Evolutionary conservation across 139 green algal genomes (phyloP).

Genomic region (Tetradesmus obliquus): DNA sequence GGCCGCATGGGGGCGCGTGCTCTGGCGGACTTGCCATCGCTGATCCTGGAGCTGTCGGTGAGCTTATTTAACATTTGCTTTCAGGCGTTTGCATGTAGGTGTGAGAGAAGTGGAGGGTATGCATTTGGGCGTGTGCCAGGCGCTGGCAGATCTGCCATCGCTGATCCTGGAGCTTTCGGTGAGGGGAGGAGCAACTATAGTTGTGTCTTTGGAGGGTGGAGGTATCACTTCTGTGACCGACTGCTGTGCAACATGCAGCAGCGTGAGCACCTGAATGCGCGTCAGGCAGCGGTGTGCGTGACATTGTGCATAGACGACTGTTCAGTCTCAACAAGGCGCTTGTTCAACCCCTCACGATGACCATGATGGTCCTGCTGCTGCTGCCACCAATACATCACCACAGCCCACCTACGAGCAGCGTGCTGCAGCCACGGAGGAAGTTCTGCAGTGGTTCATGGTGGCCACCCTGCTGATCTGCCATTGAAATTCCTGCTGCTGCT

Average conservation of each 20-base stretch:
- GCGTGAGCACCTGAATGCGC: too few relatives aligned
- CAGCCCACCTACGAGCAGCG: constrained; percentile 9
- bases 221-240: not conserved
- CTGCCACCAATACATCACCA: too few relatives aligned
- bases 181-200: not conserved
- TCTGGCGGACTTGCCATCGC: constrained; percentile 18
- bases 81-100: not conserved
- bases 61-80: not conserved
- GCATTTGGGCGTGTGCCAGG: too few relatives aligned
- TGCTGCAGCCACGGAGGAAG: constrained; percentile 53
- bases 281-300: too few relatives aligned
- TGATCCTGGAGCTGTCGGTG: constrained; percentile 49
- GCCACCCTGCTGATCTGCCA: constrained; percentile 64
- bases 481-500: not conserved
- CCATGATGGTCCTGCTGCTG: too few relatives aligned
- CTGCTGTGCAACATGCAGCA: too few relatives aligned
- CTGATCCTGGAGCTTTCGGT: constrained; percentile 48
- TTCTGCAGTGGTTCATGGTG: constrained; percentile 85
- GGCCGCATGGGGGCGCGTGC: not conserved
- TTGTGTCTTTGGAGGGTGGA: too few relatives aligned
- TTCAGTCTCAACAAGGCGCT: too few relatives aligned
- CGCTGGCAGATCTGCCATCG: constrained; percentile 17
- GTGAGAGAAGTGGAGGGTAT: too few relatives aligned
- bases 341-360: too few relatives aligned
- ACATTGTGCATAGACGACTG: too few relatives aligned